Evolutionary conservation across 2,329 filamentous ascomycete genomes (phyloP).

Genomic region (Fusarium gaditjirri): DNA sequence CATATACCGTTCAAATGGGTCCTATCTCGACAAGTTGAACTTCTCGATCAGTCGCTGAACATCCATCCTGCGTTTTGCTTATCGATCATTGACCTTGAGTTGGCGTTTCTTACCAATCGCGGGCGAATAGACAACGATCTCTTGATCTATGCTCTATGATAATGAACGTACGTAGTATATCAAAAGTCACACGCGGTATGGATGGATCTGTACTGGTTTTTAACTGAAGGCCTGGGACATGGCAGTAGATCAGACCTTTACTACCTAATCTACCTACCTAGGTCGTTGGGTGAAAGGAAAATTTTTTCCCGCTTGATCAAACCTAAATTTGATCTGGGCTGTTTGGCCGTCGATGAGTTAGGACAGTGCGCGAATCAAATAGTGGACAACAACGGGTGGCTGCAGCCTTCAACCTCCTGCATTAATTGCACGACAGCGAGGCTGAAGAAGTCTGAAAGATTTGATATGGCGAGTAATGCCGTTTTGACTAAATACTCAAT

Average conservation of each 20-base stretch:
- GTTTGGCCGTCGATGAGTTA: neutral
- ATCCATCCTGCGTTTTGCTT: neutral
- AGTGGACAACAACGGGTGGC: slow-evolving; percentile 12
- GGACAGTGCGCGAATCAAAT: slow-evolving; percentile 32
- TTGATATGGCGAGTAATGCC: slow-evolving; percentile 23
- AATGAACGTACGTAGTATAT: neutral
- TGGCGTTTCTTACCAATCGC: neutral
- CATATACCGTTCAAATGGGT: neutral
- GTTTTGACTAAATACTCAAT: slow-evolving; percentile 12
- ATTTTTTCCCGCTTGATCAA: slow-evolving; percentile 28
- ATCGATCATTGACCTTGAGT: neutral
- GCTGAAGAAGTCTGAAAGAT: slow-evolving; percentile 1
- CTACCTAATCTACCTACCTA: no score
- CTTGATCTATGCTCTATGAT: neutral
- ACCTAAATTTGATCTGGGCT: no score
- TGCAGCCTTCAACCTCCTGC: neutral
- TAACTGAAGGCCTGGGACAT: slow-evolving; percentile 17
- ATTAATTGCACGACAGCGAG: neutral
- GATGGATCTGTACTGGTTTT: neutral
- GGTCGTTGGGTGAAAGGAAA: slow-evolving; percentile 28
- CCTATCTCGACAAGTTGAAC: neutral
- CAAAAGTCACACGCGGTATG: neutral
- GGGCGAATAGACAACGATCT: neutral
- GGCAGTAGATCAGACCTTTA: slow-evolving; percentile 26
- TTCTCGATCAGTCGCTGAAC: neutral